Evolutionary conservation across 106 monocot genomes (phyloP).

Genomic region (Apostasia shenzhenica): DNA sequence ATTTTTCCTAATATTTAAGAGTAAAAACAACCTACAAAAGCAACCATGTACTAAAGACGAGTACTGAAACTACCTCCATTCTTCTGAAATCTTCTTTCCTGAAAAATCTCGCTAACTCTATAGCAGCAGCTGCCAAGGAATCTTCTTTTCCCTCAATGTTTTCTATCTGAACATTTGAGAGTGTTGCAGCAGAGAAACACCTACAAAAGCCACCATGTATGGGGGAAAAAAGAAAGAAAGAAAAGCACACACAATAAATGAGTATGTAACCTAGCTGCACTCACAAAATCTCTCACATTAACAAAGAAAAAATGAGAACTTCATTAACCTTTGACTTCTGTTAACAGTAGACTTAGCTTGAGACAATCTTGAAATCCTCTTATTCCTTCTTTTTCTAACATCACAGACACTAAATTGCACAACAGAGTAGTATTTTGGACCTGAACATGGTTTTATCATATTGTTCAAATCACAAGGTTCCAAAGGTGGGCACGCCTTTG

Average conservation of each 20-base stretch:
- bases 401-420: slow-evolving; percentile 61
- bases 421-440: slow-evolving; percentile 14
- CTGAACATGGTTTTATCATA: slow-evolving; percentile 31
- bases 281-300: not conserved
- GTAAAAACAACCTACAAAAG: too few relatives aligned
- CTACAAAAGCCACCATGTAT: slow-evolving; percentile 16
- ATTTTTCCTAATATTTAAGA: too few relatives aligned
- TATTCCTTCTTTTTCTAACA: slow-evolving; percentile 53
- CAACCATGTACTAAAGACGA: too few relatives aligned
- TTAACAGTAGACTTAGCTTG: slow-evolving; percentile 1
- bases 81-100: slow-evolving; percentile 87
- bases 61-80: slow-evolving; percentile 65
- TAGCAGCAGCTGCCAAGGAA: slow-evolving; percentile 63
- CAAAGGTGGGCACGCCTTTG: slow-evolving; percentile 9
- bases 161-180: slow-evolving; percentile 50
- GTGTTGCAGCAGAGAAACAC: slow-evolving; percentile 70
- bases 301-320: not conserved
- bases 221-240: slow-evolving; percentile 2
- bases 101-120: slow-evolving; percentile 85
- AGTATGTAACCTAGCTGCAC: not conserved
- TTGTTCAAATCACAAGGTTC: slow-evolving; percentile 10
- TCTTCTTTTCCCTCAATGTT: slow-evolving; percentile 53
- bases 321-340: slow-evolving; percentile 31
- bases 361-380: slow-evolving; percentile 25
- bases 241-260: not conserved